These are phyloP conservation scores for Begonia masoniana DNA, from an alignment of 306 rosid genomes.

Conservation along the genomic window DNA sequence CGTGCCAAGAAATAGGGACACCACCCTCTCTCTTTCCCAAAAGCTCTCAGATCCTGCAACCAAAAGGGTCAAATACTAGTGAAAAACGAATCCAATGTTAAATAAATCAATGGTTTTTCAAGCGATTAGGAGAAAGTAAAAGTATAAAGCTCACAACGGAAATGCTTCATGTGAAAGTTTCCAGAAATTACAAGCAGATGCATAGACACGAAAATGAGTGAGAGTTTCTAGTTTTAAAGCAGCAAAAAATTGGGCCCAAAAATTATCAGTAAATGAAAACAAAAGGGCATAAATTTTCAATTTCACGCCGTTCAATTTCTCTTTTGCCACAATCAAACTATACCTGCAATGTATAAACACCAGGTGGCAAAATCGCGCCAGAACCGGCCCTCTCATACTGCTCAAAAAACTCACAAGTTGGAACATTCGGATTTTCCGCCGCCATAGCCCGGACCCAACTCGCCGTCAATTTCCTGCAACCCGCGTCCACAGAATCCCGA, in stretches of 20 bases:
- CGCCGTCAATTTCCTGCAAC: constrained; percentile 70
- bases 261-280: too few species aligned
- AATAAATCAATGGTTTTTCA: too few species aligned
- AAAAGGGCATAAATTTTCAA: neutral
- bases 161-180: too few species aligned
- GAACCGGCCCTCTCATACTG: constrained; percentile 64
- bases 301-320: too few species aligned
- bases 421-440: constrained; percentile 40
- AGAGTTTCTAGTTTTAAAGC: too few species aligned
- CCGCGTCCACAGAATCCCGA: constrained; percentile 86
- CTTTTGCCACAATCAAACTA: neutral
- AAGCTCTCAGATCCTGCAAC: constrained; percentile 53
- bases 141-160: too few species aligned
- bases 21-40: constrained; percentile 85
- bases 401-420: constrained; percentile 67
- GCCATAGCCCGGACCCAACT: constrained; percentile 83
- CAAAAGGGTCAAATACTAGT: too few species aligned
- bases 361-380: constrained; percentile 57
- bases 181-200: too few species aligned
- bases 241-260: too few species aligned
- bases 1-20: constrained; percentile 92
- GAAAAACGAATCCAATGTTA: too few species aligned
- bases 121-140: too few species aligned
- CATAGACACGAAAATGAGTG: too few species aligned
- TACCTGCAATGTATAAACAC: constrained; percentile 90